These are phyloP conservation scores for Somion occarium DNA, from an alignment of 1,284 basidiomycete genomes.

Conservation along the genomic window DNA sequence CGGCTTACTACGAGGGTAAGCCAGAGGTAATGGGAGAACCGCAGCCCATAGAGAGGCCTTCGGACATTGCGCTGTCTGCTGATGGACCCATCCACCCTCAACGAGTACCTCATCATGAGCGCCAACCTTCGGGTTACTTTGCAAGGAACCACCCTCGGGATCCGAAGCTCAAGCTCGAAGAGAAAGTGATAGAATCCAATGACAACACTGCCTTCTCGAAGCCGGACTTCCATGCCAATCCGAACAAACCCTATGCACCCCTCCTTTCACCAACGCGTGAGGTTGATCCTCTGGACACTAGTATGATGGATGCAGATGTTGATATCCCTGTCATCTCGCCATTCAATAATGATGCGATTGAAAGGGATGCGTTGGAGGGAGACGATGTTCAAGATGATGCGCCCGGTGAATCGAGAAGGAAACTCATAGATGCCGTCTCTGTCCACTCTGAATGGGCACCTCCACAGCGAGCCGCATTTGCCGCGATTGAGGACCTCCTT, in stretches of 20 bases:
- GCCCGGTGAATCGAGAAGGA: not conserved
- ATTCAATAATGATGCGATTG: not conserved
- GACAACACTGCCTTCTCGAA: not conserved
- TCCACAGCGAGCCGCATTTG: not conserved
- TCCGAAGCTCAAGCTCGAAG: not conserved
- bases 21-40: not conserved
- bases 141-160: not conserved
- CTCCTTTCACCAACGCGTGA: not conserved
- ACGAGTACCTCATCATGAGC: not conserved
- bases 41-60: not conserved
- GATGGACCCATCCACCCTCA: not conserved
- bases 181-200: not conserved
- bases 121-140: not conserved
- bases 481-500: conserved; percentile 2
- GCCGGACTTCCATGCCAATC: not conserved
- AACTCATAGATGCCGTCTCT: not conserved
- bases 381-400: not conserved
- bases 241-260: not conserved
- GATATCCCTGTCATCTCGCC: conserved; percentile 5
- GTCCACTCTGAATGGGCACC: not conserved
- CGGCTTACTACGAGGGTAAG: too few species aligned
- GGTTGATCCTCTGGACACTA: too few species aligned
- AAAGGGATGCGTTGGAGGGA: not conserved
- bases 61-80: not conserved
- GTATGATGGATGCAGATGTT: not conserved